Conservation (phyloP, 441 rosid genomes). For the Pelargonium citronellum region DNA sequence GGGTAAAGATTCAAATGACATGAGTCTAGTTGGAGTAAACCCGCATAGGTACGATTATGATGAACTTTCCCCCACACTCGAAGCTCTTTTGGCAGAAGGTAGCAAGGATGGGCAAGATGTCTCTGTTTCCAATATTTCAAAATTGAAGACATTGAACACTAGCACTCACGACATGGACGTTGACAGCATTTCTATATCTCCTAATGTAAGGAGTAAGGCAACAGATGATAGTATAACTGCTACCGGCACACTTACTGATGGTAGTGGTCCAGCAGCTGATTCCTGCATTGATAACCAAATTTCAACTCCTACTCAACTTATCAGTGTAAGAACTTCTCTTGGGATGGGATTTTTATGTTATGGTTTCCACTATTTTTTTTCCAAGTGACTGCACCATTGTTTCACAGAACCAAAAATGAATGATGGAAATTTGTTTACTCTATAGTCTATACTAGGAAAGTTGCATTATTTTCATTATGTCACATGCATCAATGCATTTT, state of each 20-base stretch:
- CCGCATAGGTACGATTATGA: constrained; percentile 56
- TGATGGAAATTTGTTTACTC: constrained; percentile 11
- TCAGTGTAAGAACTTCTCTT: constrained; percentile 33
- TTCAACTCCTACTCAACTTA: constrained; percentile 32
- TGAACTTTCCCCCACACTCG: constrained; percentile 61
- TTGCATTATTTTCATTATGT: background rate
- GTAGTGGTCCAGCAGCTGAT: constrained; percentile 24
- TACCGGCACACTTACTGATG: constrained; percentile 16
- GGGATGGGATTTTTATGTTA: constrained; percentile 8
- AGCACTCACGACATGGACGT: background rate
- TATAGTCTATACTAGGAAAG: background rate
- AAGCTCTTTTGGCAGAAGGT: constrained; percentile 59
- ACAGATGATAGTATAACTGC: constrained; percentile 21
- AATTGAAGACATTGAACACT: constrained; percentile 17
- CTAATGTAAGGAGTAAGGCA: constrained; percentile 24
- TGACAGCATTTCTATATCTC: constrained; percentile 22
- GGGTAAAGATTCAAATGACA: constrained; percentile 69
- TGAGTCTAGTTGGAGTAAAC: constrained; percentile 78
- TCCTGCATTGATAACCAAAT: constrained; percentile 18
- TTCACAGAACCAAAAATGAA: too few species aligned
- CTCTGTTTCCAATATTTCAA: constrained; percentile 24
- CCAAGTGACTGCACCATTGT: too few species aligned
- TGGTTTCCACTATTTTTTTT: constrained; percentile 3
- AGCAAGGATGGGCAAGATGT: constrained; percentile 30
- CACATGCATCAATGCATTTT: background rate